Evolutionary conservation across 1,139 yeast genomes (phyloP).

Genomic region (Sugiyamaella grinbergsii): DNA sequence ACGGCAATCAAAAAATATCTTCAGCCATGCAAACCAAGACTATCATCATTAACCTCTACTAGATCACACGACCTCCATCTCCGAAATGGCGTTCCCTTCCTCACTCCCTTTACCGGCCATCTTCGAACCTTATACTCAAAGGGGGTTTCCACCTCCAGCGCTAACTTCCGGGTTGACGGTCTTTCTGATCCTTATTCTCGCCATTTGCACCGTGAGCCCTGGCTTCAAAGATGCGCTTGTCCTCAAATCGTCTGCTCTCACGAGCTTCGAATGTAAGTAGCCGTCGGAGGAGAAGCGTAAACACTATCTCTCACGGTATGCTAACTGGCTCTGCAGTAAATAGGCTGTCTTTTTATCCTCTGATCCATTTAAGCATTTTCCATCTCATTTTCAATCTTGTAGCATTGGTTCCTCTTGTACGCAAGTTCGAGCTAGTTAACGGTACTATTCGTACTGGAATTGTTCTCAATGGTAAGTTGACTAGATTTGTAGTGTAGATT

Average conservation of each 20-base stretch:
- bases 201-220: constrained; percentile 40
- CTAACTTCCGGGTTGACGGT: constrained; percentile 63
- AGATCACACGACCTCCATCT: no score
- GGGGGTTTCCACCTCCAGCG: constrained; percentile 54
- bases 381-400: constrained; percentile 69
- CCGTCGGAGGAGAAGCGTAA: not conserved
- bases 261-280: constrained; percentile 51
- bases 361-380: constrained; percentile 61
- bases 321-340: constrained; percentile 43
- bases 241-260: constrained; percentile 60
- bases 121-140: constrained; percentile 23
- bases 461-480: constrained; percentile 55
- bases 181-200: constrained; percentile 51
- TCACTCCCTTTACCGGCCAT: constrained; percentile 14
- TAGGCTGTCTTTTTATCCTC: constrained; percentile 71
- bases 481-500: no score
- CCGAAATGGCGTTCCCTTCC: constrained; percentile 6
- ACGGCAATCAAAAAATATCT: no score
- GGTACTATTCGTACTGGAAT: constrained; percentile 91
- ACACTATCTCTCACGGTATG: not conserved
- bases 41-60: no score
- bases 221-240: constrained; percentile 45
- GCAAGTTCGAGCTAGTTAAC: constrained; percentile 64
- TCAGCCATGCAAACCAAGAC: no score
- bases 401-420: constrained; percentile 63